These are phyloP conservation scores for Anisodus acutangulus DNA, from an alignment of 257 asterid species.

Conservation along the genomic window DNA sequence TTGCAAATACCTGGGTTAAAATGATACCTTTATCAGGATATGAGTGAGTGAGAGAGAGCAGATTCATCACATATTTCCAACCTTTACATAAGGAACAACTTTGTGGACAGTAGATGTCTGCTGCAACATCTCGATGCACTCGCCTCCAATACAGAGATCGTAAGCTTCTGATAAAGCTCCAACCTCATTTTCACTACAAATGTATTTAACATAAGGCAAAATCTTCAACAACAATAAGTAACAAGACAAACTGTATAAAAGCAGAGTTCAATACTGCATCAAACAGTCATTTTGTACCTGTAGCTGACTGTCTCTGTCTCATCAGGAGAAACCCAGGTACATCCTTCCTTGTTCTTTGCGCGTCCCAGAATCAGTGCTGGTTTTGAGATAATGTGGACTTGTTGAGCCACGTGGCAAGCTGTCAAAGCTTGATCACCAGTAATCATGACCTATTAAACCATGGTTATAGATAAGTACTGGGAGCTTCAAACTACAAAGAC, in stretches of 20 bases:
- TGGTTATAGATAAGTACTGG: constrained; percentile 11
- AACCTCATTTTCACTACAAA: constrained; percentile 72
- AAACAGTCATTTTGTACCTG: constrained; percentile 49
- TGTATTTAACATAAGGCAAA: constrained; percentile 25
- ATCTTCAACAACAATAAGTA: neutral
- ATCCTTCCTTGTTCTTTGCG: constrained; percentile 54
- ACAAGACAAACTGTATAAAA: neutral
- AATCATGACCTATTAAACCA: constrained; percentile 80
- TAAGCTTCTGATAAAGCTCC: constrained; percentile 75
- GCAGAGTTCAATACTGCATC: neutral
- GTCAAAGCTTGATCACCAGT: constrained; percentile 99
- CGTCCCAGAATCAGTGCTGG: constrained; percentile 78
- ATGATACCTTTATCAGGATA: constrained; percentile 29
- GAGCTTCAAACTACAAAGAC: neutral
- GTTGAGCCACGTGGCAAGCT: constrained; percentile 97
- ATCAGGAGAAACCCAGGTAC: constrained; percentile 95
- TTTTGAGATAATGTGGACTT: constrained; percentile 88
- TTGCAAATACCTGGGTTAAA: constrained; percentile 76
- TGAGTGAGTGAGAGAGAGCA: neutral
- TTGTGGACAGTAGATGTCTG: constrained; percentile 73
- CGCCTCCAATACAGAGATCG: constrained; percentile 96
- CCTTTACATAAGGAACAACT: constrained; percentile 95
- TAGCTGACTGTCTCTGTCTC: constrained; percentile 61
- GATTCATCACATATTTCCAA: constrained; percentile 34
- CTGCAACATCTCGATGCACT: constrained; percentile 92